These are phyloP conservation scores for Ormosia semicastrata DNA, from an alignment of 306 rosid genomes.

Conservation along the genomic window DNA sequence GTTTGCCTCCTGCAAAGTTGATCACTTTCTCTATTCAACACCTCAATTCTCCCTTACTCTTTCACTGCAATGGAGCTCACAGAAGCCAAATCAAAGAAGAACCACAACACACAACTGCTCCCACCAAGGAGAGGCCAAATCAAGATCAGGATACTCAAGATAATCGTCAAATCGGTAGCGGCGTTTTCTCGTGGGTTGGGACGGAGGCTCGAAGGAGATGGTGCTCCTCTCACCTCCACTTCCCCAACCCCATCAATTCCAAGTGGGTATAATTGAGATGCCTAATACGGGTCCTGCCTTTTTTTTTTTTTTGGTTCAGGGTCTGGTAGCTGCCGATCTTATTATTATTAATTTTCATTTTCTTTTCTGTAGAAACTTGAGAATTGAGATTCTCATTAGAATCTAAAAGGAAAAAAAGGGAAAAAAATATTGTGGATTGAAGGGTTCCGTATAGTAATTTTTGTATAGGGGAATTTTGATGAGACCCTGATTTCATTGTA, in stretches of 20 bases:
- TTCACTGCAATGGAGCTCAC: background rate
- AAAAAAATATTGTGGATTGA: background rate
- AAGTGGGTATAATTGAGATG: background rate
- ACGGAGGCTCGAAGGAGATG: background rate
- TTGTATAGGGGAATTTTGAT: background rate
- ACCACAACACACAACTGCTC: background rate
- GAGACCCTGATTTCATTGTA: background rate
- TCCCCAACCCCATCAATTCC: slow-evolving; percentile 15
- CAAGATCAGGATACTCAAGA: slow-evolving; percentile 30
- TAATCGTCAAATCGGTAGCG: background rate
- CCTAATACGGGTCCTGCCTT: too few species aligned
- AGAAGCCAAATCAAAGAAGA: background rate
- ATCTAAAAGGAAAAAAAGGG: background rate
- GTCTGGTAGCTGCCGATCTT: background rate
- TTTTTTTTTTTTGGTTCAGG: background rate
- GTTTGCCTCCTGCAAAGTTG: too few species aligned
- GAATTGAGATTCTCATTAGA: too few species aligned
- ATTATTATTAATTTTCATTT: background rate
- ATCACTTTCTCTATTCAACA: background rate
- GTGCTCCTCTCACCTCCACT: slow-evolving; percentile 18
- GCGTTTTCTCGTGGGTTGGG: background rate
- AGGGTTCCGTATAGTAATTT: background rate
- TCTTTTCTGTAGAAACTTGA: background rate
- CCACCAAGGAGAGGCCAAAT: slow-evolving; percentile 34
- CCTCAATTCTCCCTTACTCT: background rate